Conservation (phyloP, 768 basidiomycete species). For the Kwoniella sp. region DNA sequence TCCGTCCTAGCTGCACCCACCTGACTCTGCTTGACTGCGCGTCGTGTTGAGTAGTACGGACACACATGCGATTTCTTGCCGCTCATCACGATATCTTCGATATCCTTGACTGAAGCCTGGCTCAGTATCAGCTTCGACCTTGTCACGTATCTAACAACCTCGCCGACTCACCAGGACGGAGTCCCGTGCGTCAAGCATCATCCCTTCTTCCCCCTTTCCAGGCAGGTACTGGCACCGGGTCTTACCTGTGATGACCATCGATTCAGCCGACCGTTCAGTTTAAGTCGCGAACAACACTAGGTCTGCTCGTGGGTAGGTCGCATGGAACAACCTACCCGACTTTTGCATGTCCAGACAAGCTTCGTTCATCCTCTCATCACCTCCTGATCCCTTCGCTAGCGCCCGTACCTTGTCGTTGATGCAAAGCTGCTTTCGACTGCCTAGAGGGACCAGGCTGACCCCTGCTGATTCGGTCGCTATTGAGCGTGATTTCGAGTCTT, state of each 20-base stretch:
- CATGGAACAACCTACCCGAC: constrained; percentile 59
- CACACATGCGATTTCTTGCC: constrained; percentile 74
- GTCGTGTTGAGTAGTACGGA: constrained; percentile 88
- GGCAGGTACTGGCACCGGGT: constrained; percentile 78
- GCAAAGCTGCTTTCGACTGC: constrained; percentile 87
- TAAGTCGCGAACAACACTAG: background rate
- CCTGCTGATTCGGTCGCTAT: constrained; percentile 3
- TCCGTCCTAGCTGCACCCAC: constrained; percentile 57
- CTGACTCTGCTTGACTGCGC: constrained; percentile 87
- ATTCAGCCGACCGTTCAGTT: background rate
- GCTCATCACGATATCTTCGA: constrained; percentile 80
- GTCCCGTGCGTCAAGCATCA: constrained; percentile 81
- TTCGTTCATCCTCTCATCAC: constrained; percentile 71
- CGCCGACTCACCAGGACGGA: constrained; percentile 69
- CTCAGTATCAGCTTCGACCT: background rate
- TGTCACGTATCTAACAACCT: constrained; percentile 1
- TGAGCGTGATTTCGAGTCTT: background rate
- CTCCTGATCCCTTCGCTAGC: constrained; percentile 63
- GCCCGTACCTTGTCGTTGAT: constrained; percentile 78
- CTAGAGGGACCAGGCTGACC: constrained; percentile 76
- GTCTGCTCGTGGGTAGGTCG: background rate
- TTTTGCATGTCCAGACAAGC: constrained; percentile 78
- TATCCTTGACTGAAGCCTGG: constrained; percentile 86
- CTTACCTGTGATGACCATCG: constrained; percentile 47
- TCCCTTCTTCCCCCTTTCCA: constrained; percentile 66